Evolutionary conservation across 768 basidiomycete genomes (phyloP).

Genomic region (Ephemerocybe angulata): DNA sequence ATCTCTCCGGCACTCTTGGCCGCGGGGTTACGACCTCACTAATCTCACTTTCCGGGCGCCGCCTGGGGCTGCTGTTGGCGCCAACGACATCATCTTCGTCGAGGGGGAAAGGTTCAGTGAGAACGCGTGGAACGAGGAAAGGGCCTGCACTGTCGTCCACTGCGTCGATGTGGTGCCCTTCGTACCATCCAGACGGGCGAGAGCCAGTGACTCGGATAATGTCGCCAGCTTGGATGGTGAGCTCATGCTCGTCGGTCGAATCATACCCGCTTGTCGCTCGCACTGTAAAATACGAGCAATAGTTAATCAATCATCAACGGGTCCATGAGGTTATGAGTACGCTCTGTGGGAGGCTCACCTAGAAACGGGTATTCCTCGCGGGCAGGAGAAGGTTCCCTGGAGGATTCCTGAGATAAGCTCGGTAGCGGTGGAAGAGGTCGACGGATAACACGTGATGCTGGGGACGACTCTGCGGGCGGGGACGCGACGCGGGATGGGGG

Average conservation of each 20-base stretch:
- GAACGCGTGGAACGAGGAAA: background rate
- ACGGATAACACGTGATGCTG: background rate
- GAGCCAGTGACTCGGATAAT: background rate
- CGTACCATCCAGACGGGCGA: background rate
- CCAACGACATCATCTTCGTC: background rate
- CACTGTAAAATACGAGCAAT: background rate
- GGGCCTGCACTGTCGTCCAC: background rate
- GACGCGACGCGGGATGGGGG: background rate
- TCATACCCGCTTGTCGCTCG: background rate
- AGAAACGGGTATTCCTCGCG: background rate
- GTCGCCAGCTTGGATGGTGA: background rate
- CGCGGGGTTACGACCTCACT: too few species aligned
- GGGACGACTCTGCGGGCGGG: background rate
- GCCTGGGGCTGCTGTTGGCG: background rate
- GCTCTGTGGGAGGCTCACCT: too few species aligned
- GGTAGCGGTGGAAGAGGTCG: slow-evolving; percentile 1
- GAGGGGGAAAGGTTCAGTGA: background rate
- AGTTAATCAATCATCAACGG: background rate
- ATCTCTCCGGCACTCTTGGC: background rate
- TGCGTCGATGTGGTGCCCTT: slow-evolving; percentile 1
- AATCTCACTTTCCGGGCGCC: too few species aligned
- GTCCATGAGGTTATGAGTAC: too few species aligned
- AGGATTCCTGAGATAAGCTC: too few species aligned
- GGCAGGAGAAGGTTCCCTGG: too few species aligned
- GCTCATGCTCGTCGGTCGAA: background rate